These are phyloP conservation scores for Tuber aestivum DNA, from an alignment of 495 filamentous ascomycete species.

Conservation along the genomic window DNA sequence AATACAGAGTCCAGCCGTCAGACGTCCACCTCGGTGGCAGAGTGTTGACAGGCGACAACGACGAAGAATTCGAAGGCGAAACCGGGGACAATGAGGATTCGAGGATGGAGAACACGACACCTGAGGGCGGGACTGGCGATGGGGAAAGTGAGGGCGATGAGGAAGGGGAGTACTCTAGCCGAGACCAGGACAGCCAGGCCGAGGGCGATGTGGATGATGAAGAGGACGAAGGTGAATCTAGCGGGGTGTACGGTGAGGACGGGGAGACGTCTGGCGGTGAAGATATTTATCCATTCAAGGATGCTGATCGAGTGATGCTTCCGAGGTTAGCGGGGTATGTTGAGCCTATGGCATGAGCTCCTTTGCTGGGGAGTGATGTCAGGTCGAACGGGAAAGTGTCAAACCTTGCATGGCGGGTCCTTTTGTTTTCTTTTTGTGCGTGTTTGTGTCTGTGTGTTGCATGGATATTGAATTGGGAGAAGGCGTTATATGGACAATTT, in stretches of 20 bases:
- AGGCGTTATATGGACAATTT: not conserved
- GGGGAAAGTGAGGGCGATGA: conserved; percentile 20
- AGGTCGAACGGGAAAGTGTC: not conserved
- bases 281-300: not conserved
- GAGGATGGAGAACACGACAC: not conserved
- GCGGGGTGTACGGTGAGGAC: not conserved
- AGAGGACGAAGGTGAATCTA: conserved; percentile 6
- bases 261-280: not conserved
- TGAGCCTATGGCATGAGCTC: not conserved
- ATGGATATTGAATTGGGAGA: not conserved
- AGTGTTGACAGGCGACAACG: conserved; percentile 63
- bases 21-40: conserved; percentile 79
- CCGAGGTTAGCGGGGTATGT: not conserved
- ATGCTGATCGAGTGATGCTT: conserved; percentile 3
- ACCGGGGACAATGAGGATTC: conserved; percentile 32
- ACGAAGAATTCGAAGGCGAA: conserved; percentile 47
- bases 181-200: conserved; percentile 22
- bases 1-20: conserved; percentile 65
- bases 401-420: not conserved
- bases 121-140: conserved; percentile 21
- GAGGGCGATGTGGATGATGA: conserved; percentile 26
- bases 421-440: not conserved
- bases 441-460: not conserved
- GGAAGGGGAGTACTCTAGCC: conserved; percentile 31
- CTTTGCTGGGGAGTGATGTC: not conserved